Evolutionary conservation across 257 asterid species (phyloP), one percentile per base, ranked within the genome.

Genomic region (Thymus mandschuricus): DNA sequence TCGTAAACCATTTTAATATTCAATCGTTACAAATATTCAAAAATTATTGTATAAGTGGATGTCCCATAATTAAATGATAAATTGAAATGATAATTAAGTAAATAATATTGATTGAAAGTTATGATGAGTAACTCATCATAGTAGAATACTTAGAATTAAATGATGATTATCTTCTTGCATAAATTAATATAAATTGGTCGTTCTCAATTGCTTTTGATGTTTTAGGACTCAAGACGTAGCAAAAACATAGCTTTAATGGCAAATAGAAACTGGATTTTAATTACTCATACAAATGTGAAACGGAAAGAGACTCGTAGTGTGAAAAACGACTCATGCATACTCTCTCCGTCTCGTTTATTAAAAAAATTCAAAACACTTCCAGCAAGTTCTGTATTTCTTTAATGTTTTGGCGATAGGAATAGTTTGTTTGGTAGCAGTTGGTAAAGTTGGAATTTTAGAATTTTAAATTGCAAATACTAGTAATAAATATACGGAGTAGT

Each of bases 401-500:
- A 61, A 62, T 52, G 54, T 51, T 68, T 60, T 77, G 66, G 71
- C 10, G 49, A 66, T 43, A 52, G 35, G 57, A 58, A 64, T 38
- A 60, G 55, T 59, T 78, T 68, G 77, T 69, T 65, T 66, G 80
- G 75, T 66, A 49, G 73, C 3, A 68, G 62, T 55, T 63, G 78
- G 76, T 72, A 70, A 59, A 60, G 41, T 43, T 43, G 6, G 65
- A 72, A 66, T 66, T 51, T 60, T 27, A 35, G 8, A 60, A 51
- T 30, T 68, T 48, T 52, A 13, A 52, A 71, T 75, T 71, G 59
- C 59, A 60, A 63, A 77, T 59, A 65, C 40, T 35, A 35, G 21
- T 21, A 21, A 21, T 21, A 21, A 21, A 21, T 21, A 21, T 21
- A 21, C 21, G 21, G 21, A 21, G 21, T 21, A 21, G 21, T 35